Base-by-base conservation (phyloP, 2,329 filamentous ascomycete species). In the Colletotrichum australisinense region DNA sequence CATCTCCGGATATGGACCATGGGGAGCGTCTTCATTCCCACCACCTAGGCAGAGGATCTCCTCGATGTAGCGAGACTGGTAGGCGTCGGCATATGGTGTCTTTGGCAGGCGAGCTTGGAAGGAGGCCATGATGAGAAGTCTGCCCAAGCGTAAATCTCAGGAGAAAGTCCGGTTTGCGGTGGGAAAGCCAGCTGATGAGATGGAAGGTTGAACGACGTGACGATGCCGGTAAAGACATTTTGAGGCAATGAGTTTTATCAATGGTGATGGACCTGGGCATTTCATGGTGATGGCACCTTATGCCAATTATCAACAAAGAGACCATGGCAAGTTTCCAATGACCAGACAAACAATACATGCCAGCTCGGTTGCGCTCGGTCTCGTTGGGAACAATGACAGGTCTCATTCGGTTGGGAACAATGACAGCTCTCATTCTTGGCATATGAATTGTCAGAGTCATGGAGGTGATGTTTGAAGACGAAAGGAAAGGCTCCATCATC, bases 21-120 rank as follows among this genome's bases (percentile, higher is more conserved):
- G 1, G 4, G 6, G 14, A 26, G 24, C 5, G 32, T 22, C 22
- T 22, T 55, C 19, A 4, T 24, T 30, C 11, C 62, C 56, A 12
- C 68, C 55, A 7, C 32, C 32, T 42, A 42, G 38, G 42, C 42
- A 35, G 4, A 62, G 24, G 8, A 73, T 57, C 6, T 73, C 59
- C 14, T 72, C 53, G 1, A 62, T 75, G 55, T 67, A 75, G 8
- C 73, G 69, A 28, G 74, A 75, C 24, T 73, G 38, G 38, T 75
- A 75, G 3, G 38, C 68, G 7, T 53, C 32, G 28, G 74, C 74
- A 63, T 68, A 75, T 22, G 52, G 65, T 7, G 74, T 75, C 57
- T 69, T 58, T 26, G 65, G 68, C 4, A 75, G 19, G 49, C 49
- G 63, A 49, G 46, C 53, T 1, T 6, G 0, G 35, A n/a, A 7